A percentile compares a stretch with the other conserved stretches of the same genome.
Conservation (phyloP, 2,329 filamentous ascomycete genomes). For the Polychaeton citri region DNA sequence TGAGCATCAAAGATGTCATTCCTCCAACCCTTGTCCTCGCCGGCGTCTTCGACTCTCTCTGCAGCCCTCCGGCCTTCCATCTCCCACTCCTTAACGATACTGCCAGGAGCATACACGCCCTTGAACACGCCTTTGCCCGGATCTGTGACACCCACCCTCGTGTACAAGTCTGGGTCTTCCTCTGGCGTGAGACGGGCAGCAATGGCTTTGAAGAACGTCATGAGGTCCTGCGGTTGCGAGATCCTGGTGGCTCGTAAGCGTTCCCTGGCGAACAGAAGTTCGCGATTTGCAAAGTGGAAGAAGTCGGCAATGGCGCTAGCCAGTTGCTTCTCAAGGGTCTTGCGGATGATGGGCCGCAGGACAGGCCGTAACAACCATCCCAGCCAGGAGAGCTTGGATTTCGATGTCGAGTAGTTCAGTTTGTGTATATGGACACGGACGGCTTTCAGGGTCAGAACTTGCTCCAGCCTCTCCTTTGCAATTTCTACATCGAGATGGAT, state of each 20-base stretch:
- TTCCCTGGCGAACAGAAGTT: constrained; percentile 77
- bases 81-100: constrained; percentile 79
- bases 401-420: constrained; percentile 62
- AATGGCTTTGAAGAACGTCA: constrained; percentile 72
- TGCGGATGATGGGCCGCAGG: constrained; percentile 65
- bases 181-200: constrained; percentile 59
- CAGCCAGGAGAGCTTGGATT: constrained; percentile 63
- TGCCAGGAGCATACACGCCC: constrained; percentile 77
- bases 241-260: constrained; percentile 75
- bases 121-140: constrained; percentile 56
- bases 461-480: constrained; percentile 61
- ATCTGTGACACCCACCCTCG: constrained; percentile 55
- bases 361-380: constrained; percentile 77
- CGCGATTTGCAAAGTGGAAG: constrained; percentile 64
- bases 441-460: constrained; percentile 62
- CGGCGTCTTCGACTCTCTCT: constrained; percentile 56
- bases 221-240: constrained; percentile 62
- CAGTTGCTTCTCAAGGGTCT: constrained; percentile 66
- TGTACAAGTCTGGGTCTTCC: constrained; percentile 63
- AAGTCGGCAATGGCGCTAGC: constrained; percentile 56
- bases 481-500: constrained; percentile 76
- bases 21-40: constrained; percentile 57
- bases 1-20: constrained; percentile 64
- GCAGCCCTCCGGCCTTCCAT: constrained; percentile 58
- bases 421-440: constrained; percentile 79